A percentile compares a stretch with the other conserved stretches of the same genome.
phyloP scores from a whole-genome alignment of 352 stramenopile species.

The Chloridella minuta region DNA sequence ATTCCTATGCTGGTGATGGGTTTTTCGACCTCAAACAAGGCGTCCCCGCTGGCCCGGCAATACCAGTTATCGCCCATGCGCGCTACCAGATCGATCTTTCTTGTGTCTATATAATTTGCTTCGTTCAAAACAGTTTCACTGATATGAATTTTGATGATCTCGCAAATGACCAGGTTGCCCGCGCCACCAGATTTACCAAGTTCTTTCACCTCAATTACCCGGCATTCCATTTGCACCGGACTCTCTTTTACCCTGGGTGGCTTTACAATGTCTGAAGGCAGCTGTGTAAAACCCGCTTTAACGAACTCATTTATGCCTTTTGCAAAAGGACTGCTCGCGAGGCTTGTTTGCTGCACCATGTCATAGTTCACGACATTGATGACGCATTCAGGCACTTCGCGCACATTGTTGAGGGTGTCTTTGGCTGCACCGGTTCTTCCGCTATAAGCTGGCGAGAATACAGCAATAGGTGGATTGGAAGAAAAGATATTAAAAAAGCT shows the following conservation, averaged over 20 bases:
- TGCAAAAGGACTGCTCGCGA: not conserved
- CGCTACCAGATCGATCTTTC: not conserved
- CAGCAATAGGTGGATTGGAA: not conserved
- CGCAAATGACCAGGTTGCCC: not conserved
- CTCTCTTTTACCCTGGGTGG: not conserved
- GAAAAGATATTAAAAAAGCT: conserved; percentile 8
- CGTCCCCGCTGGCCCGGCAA: not conserved
- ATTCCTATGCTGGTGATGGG: not conserved
- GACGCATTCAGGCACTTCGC: not conserved
- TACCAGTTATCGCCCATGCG: not conserved
- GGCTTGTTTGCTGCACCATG: not conserved
- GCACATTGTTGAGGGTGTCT: not conserved
- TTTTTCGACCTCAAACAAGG: not conserved
- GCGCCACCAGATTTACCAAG: not conserved
- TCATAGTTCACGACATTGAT: not conserved
- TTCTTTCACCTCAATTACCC: not conserved
- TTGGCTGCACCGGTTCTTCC: not conserved
- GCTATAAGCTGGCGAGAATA: not conserved
- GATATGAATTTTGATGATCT: conserved; percentile 6
- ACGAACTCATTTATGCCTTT: not conserved
- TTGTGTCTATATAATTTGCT: not conserved
- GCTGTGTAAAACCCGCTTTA: not conserved
- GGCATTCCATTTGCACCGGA: not conserved
- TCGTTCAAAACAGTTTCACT: not conserved
- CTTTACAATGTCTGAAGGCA: not conserved